Evolutionary conservation across 495 filamentous ascomycete species (phyloP), one percentile per base, ranked within the genome.

Genomic region (Aspergillus diversus): DNA sequence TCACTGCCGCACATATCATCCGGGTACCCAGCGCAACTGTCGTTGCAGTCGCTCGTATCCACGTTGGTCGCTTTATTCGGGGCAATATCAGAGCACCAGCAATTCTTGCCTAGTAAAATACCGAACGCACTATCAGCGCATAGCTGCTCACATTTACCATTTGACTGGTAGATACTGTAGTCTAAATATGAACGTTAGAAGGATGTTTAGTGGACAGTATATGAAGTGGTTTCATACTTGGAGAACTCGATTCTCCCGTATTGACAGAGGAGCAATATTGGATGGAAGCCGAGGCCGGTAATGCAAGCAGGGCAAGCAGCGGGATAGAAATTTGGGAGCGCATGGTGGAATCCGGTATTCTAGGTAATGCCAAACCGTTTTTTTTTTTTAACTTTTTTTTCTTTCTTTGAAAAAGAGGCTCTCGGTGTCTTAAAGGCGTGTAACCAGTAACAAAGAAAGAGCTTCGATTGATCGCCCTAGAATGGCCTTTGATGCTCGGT

Each of bases 51-150:
- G 17, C 72, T 67, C 1, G 55, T 56, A 46, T 66, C 59, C 42
- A 73, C 27, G 68, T 73, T 66, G 63, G 73, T 72, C 31, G 78
- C 76, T 16, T 77, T 66, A 13, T 76, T 78, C 0, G 90, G 91
- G 12, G 77, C 79, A 64, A 88, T 88, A 65, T 93, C 85, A 3
- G 89, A 88, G 72, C 90, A 93, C 90, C 90, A 93, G 75, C 90
- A 93, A 35, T 75, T 72, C 21, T 85, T 76, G 17, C 76, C 80
- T 66, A 89, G 87, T 16, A 92, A 65, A 35, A 93, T 71, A 15
- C 82, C 91, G 69, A 91, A 89, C 9, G 90, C 90, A 70, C 86
- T 92, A 33, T 65, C 71, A 15, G 67, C 62, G 71, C 91, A 93
- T 47, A 77, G 77, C 4, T 74, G 65, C 49, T 69, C 57, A 66